Evolutionary conservation across 176 grass and related monocot species (phyloP).

Genomic region (Triticum urartu): DNA sequence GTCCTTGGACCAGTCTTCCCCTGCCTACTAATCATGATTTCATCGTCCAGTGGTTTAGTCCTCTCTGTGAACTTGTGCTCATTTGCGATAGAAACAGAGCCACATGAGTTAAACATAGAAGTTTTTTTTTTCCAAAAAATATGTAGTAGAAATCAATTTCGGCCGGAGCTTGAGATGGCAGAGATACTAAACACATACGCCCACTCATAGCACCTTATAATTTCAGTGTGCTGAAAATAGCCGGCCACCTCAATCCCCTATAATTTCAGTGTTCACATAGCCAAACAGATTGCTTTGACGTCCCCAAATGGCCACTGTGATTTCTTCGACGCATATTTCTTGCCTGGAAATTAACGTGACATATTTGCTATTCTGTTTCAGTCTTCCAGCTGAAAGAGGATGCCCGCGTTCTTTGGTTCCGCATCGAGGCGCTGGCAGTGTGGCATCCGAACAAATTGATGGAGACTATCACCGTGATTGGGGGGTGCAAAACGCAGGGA

Average conservation of each 20-base stretch:
- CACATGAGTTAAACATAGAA: background rate
- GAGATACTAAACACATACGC: background rate
- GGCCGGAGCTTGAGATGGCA: conserved; percentile 8
- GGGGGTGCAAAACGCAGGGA: conserved; percentile 13
- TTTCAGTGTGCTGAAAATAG: background rate
- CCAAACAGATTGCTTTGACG: background rate
- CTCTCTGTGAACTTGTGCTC: background rate
- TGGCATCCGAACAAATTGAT: conserved; percentile 43
- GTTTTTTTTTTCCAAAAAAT: background rate
- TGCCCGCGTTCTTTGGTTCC: conserved; percentile 23
- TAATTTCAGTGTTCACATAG: background rate
- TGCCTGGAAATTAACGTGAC: background rate
- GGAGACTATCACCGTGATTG: conserved; percentile 29
- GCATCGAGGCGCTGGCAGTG: conserved; percentile 20
- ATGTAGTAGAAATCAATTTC: background rate
- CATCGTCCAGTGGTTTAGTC: background rate
- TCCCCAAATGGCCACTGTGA: background rate
- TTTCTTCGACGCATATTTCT: background rate
- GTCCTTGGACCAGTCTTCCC: background rate
- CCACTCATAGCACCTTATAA: background rate
- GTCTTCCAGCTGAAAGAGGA: conserved; percentile 37
- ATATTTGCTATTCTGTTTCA: background rate
- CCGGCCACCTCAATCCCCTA: background rate
- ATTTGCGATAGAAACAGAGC: background rate
- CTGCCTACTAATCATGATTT: background rate